Conservation (phyloP, 345 rosid genomes). For the Ailanthus altissimus region DNA sequence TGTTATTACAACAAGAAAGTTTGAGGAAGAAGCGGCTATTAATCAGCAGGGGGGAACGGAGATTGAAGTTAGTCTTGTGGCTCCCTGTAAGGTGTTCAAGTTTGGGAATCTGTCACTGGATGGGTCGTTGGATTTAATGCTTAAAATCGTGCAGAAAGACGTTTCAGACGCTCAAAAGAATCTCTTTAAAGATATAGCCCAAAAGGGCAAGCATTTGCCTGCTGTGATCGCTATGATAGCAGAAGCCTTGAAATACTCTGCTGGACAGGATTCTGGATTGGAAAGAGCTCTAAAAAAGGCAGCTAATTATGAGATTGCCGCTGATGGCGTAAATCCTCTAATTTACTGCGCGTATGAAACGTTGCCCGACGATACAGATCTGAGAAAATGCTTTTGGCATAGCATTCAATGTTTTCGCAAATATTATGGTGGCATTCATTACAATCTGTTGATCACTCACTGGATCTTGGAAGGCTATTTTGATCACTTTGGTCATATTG, state of each 20-base stretch:
- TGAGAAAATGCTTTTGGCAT: slow-evolving; percentile 53
- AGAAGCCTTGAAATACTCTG: slow-evolving; percentile 27
- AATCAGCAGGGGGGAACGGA: background rate
- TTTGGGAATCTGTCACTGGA: background rate
- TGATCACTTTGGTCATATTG: slow-evolving; percentile 37
- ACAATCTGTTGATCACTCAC: slow-evolving; percentile 52
- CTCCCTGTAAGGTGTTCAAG: background rate
- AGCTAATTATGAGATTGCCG: background rate
- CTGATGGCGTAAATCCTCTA: slow-evolving; percentile 9
- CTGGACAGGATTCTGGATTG: background rate
- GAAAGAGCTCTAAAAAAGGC: slow-evolving; percentile 4
- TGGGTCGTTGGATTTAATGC: slow-evolving; percentile 20
- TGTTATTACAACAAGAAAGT: slow-evolving; percentile 31
- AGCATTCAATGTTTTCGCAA: slow-evolving; percentile 38
- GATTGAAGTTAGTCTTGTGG: background rate
- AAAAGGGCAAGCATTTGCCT: slow-evolving; percentile 25
- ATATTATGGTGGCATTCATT: slow-evolving; percentile 42
- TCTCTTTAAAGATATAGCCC: background rate
- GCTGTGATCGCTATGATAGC: slow-evolving; percentile 40
- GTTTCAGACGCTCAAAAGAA: background rate
- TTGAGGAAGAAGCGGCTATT: too few species aligned
- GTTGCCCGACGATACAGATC: background rate
- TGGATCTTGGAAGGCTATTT: slow-evolving; percentile 78
- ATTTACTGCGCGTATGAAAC: slow-evolving; percentile 29
- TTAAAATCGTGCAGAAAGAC: background rate